Percentiles rank a stretch among this genome's conserved stretches.
Evolutionary conservation across 2,329 filamentous ascomycete genomes (phyloP).

Genomic region (Penicillium rolfsii): DNA sequence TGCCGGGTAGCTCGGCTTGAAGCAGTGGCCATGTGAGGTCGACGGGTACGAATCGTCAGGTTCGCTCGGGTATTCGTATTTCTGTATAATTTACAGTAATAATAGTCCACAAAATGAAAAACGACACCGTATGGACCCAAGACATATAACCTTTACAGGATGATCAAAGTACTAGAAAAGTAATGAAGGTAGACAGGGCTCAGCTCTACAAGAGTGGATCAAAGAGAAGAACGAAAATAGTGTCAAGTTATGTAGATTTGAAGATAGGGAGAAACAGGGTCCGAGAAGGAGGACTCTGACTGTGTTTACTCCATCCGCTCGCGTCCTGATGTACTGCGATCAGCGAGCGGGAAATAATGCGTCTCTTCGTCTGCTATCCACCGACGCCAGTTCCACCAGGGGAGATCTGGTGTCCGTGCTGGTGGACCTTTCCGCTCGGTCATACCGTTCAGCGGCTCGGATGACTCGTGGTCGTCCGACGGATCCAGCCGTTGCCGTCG

Average conservation of each 20-base stretch:
- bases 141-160: not conserved
- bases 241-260: not conserved
- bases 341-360: constrained; percentile 34
- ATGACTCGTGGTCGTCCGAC: constrained; percentile 18
- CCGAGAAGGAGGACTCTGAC: not conserved
- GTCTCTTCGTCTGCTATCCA: constrained; percentile 28
- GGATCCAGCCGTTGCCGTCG: constrained; percentile 14
- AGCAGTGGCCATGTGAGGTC: not conserved
- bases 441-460: constrained; percentile 24
- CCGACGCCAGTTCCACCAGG: constrained; percentile 41
- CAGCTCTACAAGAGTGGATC: constrained; percentile 11
- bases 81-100: constrained; percentile 5
- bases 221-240: not conserved
- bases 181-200: constrained; percentile 3
- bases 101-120: constrained; percentile 2
- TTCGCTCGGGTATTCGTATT: constrained; percentile 20
- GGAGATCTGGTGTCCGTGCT: constrained; percentile 8
- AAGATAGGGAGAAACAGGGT: not conserved
- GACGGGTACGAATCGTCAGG: not conserved
- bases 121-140: constrained; percentile 5
- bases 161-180: not conserved
- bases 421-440: constrained; percentile 26
- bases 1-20: constrained; percentile 20
- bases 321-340: constrained; percentile 22
- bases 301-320: constrained; percentile 17